A percentile compares a stretch with the other conserved stretches of the same genome.
These are phyloP conservation scores for Cladosporium colombiae DNA, from an alignment of 2,329 filamentous ascomycete genomes.

Conservation along the genomic window DNA sequence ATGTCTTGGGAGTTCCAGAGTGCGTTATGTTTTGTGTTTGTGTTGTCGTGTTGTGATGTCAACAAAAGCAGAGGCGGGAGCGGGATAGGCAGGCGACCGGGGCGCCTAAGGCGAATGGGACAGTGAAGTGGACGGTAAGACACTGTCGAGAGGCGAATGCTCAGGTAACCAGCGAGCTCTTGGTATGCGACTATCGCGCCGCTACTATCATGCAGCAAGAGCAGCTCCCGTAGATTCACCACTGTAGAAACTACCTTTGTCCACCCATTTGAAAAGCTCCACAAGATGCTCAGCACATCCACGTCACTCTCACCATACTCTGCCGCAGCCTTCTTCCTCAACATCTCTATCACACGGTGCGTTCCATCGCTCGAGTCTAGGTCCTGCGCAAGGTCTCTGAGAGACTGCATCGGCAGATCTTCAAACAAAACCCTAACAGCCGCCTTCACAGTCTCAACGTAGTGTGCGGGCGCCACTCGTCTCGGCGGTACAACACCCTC, in stretches of 20 bases:
- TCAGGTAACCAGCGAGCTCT: not conserved
- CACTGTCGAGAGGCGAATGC: not conserved
- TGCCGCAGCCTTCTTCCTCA: not conserved
- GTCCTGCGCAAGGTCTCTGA: not conserved
- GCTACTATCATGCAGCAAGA: not conserved
- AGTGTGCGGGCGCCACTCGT: not conserved
- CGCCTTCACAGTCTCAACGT: not conserved
- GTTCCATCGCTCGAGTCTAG: not conserved
- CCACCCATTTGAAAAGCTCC: conserved; percentile 4
- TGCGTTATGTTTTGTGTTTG: not conserved
- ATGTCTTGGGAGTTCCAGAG: not conserved
- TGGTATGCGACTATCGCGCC: not conserved
- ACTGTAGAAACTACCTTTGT: conserved; percentile 2
- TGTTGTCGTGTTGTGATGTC: not conserved
- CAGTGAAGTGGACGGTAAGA: not conserved
- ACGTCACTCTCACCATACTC: not conserved
- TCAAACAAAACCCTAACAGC: not conserved
- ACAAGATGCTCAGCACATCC: not conserved
- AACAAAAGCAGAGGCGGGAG: not conserved
- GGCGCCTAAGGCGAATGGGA: not conserved
- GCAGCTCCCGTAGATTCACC: not conserved
- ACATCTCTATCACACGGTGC: not conserved
- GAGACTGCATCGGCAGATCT: not conserved
- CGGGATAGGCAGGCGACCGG: not conserved
- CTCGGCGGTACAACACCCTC: not conserved